Percentiles rank a stretch among this genome's conserved stretches.
Evolutionary conservation across 805 yeast genomes (phyloP).

Genomic region (Zygoascus tannicola): DNA sequence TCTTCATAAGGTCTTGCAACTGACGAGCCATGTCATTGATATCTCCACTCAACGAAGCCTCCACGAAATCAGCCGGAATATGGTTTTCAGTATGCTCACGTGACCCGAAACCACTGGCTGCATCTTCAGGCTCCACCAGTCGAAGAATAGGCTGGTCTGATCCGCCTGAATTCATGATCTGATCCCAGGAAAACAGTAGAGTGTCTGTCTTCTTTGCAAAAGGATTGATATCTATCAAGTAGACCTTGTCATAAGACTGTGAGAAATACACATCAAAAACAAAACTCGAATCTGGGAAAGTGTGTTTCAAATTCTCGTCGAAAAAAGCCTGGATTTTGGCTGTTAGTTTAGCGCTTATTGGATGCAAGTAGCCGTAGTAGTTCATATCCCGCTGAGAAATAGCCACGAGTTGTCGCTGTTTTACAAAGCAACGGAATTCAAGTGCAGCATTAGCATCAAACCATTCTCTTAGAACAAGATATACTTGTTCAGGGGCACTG

Average conservation of each 20-base stretch:
- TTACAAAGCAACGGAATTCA: conserved; percentile 83
- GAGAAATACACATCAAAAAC: conserved; percentile 82
- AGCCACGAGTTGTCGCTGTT: conserved; percentile 53
- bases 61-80: conserved; percentile 86
- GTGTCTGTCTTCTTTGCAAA: conserved; percentile 72
- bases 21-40: conserved; percentile 11
- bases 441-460: conserved; percentile 73
- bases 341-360: conserved; percentile 39
- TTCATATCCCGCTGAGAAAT: conserved; percentile 82
- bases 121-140: conserved; percentile 55
- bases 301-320: conserved; percentile 35
- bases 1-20: conserved; percentile 2
- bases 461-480: conserved; percentile 74
- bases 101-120: conserved; percentile 60
- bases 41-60: conserved; percentile 48
- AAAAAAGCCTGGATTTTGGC: conserved; percentile 48
- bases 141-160: conserved; percentile 39
- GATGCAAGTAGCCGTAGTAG: conserved; percentile 60
- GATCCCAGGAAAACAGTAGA: conserved; percentile 76
- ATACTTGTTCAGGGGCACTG: conserved; percentile 34
- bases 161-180: conserved; percentile 36
- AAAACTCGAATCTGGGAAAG: conserved; percentile 47
- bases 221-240: conserved; percentile 80
- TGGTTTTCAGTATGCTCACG: conserved; percentile 84
- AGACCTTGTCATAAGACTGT: conserved; percentile 54